Evolutionary conservation across 31 red algal species (phyloP).

Genomic region (Odonthalia washingtoniensis): DNA sequence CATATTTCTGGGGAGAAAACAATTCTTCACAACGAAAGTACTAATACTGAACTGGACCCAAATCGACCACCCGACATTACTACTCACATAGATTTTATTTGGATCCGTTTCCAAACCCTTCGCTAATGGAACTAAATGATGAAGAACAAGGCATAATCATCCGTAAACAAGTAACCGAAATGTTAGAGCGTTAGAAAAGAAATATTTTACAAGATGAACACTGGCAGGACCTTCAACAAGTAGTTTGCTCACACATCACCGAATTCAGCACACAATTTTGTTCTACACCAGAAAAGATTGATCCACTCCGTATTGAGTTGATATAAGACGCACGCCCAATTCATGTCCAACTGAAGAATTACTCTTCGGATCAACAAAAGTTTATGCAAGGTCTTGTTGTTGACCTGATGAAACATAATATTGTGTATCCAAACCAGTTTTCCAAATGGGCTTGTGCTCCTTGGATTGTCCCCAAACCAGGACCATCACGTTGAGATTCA

Average conservation of each 20-base stretch:
- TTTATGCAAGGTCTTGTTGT: background rate
- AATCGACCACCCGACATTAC: background rate
- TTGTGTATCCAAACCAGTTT: background rate
- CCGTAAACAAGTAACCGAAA: background rate
- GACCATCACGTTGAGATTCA: background rate
- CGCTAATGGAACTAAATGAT: background rate
- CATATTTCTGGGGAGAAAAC: background rate
- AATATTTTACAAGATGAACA: background rate
- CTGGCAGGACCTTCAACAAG: background rate
- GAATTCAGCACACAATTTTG: slow-evolving; percentile 5
- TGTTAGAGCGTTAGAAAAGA: background rate
- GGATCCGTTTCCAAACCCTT: background rate
- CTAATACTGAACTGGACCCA: too few species aligned
- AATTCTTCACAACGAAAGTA: too few species aligned
- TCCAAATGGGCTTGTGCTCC: background rate
- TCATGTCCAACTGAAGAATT: background rate
- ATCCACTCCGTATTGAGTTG: background rate
- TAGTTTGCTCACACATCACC: background rate
- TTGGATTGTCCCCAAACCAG: background rate
- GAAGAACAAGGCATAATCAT: background rate
- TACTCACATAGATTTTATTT: background rate
- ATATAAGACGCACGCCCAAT: background rate
- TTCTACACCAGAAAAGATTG: background rate
- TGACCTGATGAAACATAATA: background rate
- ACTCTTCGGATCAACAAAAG: background rate